Evolutionary conservation across 148 eudicot species (phyloP).

Genomic region (Silene uniflora): DNA sequence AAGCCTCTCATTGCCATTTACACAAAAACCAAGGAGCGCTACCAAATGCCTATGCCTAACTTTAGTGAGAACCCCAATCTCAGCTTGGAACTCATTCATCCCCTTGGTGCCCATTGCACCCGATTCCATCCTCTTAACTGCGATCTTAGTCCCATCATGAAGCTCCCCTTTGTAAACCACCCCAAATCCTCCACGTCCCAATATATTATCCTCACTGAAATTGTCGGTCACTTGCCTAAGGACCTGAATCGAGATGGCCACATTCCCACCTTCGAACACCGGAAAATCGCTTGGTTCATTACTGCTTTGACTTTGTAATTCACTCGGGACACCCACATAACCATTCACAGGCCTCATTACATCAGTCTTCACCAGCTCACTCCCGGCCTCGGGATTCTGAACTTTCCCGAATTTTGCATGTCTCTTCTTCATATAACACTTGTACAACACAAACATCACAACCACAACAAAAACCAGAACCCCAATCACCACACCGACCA

Average conservation of each 20-base stretch:
- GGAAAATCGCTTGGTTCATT: conserved; percentile 32
- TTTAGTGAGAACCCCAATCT: conserved; percentile 68
- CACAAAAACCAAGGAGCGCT: conserved; percentile 60
- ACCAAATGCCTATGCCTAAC: conserved; percentile 85
- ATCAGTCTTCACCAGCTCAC: neutral
- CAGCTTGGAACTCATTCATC: conserved; percentile 66
- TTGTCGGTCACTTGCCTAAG: conserved; percentile 59
- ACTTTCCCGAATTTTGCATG: conserved; percentile 39
- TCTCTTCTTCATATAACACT: conserved; percentile 39
- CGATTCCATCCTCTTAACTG: conserved; percentile 82
- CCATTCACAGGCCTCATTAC: conserved; percentile 24
- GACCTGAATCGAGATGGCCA: conserved; percentile 27
- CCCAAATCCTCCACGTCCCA: conserved; percentile 80
- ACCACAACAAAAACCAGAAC: conserved; percentile 37
- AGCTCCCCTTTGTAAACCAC: conserved; percentile 64
- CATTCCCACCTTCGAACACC: conserved; percentile 30
- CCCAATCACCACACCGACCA: conserved; percentile 44
- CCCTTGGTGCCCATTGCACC: conserved; percentile 49
- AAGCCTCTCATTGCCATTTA: conserved; percentile 69
- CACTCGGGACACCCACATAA: conserved; percentile 26
- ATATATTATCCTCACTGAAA: conserved; percentile 53
- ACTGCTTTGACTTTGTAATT: conserved; percentile 32
- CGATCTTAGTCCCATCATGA: conserved; percentile 73
- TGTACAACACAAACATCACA: conserved; percentile 43
- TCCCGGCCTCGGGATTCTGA: conserved; percentile 38